Evolutionary conservation across 768 basidiomycete species (phyloP).

Genomic region (Auriculariales sp.): DNA sequence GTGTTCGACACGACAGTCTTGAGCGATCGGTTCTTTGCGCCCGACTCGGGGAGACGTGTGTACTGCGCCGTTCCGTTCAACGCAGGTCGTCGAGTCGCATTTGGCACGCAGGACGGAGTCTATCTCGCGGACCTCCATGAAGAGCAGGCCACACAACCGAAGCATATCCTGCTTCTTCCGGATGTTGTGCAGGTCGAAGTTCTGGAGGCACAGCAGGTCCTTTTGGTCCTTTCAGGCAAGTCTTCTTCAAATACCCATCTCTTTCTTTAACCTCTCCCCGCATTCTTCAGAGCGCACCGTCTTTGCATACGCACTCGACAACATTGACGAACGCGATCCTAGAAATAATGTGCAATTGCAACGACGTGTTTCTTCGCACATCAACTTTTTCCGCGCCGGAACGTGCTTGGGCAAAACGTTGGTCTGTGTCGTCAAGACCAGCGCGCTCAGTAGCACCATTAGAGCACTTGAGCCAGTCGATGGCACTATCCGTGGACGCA

Average conservation of each 20-base stretch:
- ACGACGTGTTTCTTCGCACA: conserved; percentile 88
- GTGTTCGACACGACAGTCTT: conserved; percentile 77
- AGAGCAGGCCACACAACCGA: conserved; percentile 44
- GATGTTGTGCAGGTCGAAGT: conserved; percentile 94
- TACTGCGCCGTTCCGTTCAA: conserved; percentile 80
- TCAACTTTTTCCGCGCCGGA: conserved; percentile 95
- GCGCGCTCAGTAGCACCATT: conserved; percentile 89
- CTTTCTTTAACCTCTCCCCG: not conserved
- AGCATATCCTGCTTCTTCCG: conserved; percentile 76
- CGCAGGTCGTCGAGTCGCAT: conserved; percentile 72
- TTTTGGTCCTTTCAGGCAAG: conserved; percentile 95
- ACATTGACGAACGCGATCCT: conserved; percentile 68
- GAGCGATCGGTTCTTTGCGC: conserved; percentile 79
- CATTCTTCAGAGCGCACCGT: conserved; percentile 69
- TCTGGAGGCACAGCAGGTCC: conserved; percentile 85
- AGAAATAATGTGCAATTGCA: conserved; percentile 68
- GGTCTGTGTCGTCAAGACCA: conserved; percentile 94
- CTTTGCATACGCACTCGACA: conserved; percentile 89
- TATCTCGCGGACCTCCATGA: conserved; percentile 84
- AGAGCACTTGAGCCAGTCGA: conserved; percentile 96
- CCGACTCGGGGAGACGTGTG: conserved; percentile 43
- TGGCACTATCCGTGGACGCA: conserved; percentile 60
- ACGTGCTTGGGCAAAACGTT: conserved; percentile 80
- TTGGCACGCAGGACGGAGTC: conserved; percentile 95
- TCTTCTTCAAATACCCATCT: conserved; percentile 1